These are phyloP conservation scores for Nectriaceae sp. DNA, from an alignment of 2,329 filamentous ascomycete genomes.

Conservation along the genomic window DNA sequence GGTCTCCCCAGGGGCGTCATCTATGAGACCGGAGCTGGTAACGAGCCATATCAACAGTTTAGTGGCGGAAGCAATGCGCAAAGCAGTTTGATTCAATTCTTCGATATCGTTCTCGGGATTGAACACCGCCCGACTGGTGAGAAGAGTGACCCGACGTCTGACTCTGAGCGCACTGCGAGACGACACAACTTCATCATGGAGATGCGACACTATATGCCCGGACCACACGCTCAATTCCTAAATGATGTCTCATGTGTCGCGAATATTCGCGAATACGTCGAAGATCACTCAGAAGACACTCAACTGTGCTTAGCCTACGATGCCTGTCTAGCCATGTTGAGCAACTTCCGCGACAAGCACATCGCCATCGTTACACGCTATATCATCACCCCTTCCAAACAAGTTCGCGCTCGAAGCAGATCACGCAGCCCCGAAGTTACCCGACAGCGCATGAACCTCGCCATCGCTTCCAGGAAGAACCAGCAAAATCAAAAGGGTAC, in stretches of 20 bases:
- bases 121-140: slow-evolving; percentile 89
- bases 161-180: slow-evolving; percentile 48
- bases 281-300: slow-evolving; percentile 59
- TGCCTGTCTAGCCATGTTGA: slow-evolving; percentile 74
- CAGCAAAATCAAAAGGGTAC: slow-evolving; percentile 76
- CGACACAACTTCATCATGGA: slow-evolving; percentile 89
- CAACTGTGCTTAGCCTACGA: slow-evolving; percentile 82
- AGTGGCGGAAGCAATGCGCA: slow-evolving; percentile 96
- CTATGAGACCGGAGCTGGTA: slow-evolving; percentile 78
- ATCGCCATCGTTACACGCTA: slow-evolving; percentile 96
- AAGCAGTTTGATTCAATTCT: slow-evolving; percentile 96
- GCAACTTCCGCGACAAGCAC: slow-evolving; percentile 82
- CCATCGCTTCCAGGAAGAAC: slow-evolving; percentile 54
- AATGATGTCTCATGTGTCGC: slow-evolving; percentile 76
- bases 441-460: slow-evolving; percentile 60
- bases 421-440: slow-evolving; percentile 58
- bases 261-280: slow-evolving; percentile 86
- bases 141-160: slow-evolving; percentile 49
- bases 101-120: slow-evolving; percentile 87
- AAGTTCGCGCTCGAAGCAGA: slow-evolving; percentile 65
- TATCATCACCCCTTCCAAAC: slow-evolving; percentile 85
- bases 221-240: slow-evolving; percentile 85
- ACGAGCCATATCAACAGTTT: slow-evolving; percentile 75
- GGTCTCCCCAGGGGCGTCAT: slow-evolving; percentile 85
- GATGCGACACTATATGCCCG: slow-evolving; percentile 98